These are phyloP conservation scores for Citrus glauca DNA, from an alignment of 345 rosid species.

Conservation along the genomic window DNA sequence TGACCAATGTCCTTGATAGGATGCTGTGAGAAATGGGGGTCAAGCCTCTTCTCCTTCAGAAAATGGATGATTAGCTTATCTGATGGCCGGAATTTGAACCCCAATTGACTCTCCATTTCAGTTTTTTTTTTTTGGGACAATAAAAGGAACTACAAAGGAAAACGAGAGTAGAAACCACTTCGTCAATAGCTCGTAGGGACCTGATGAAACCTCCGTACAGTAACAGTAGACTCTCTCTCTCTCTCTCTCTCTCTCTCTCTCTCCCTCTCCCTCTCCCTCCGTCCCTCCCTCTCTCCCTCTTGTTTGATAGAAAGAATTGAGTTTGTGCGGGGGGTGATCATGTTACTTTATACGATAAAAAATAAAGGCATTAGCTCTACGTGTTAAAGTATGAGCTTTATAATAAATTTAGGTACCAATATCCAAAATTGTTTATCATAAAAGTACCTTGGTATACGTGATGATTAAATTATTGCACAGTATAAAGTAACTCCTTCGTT, in stretches of 20 bases:
- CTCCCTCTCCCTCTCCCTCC: too few species aligned
- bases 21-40: background rate
- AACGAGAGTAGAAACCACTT: background rate
- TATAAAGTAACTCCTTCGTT: background rate
- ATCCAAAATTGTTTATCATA: too few species aligned
- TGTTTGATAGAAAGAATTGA: background rate
- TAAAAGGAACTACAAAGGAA: background rate
- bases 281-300: background rate
- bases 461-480: background rate
- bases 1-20: constrained; percentile 1
- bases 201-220: too few species aligned
- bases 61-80: constrained; percentile 14
- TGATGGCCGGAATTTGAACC: constrained; percentile 26
- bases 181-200: background rate
- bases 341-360: too few species aligned
- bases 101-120: background rate
- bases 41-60: constrained; percentile 6
- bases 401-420: too few species aligned
- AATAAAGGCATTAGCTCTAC: background rate
- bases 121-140: background rate
- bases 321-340: background rate
- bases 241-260: background rate
- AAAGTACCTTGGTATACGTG: too few species aligned
- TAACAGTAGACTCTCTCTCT: too few species aligned
- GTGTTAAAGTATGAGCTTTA: too few species aligned